phyloP scores from a whole-genome alignment of 192 early-diverging fungal species.

The Spizellomyces punctatus region DNA sequence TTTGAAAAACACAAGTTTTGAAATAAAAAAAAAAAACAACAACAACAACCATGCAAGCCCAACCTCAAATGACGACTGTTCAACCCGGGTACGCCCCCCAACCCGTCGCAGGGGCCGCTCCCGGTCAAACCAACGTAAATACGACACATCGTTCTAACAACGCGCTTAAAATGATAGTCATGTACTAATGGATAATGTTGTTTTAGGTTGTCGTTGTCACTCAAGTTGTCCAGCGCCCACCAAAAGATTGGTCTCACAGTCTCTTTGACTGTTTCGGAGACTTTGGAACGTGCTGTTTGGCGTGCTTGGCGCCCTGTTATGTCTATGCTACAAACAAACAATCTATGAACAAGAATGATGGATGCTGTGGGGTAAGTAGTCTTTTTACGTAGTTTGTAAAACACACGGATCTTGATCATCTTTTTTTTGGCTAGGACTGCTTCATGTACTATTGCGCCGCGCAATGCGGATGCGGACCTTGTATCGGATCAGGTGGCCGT shows the following conservation, averaged over 20 bases:
- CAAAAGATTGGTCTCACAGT: constrained; percentile 34
- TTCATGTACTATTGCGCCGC: not conserved
- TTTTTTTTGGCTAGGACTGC: constrained; percentile 11
- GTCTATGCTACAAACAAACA: constrained; percentile 38
- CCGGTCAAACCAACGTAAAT: constrained; percentile 36
- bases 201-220: constrained; percentile 35
- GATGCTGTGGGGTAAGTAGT: constrained; percentile 21
- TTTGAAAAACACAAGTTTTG: not conserved
- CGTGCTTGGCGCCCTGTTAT: constrained; percentile 22
- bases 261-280: constrained; percentile 42
- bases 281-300: constrained; percentile 30
- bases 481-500: constrained; percentile 24
- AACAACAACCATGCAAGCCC: constrained; percentile 10
- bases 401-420: not conserved
- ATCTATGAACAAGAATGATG: constrained; percentile 33
- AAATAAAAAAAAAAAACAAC: no score
- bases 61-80: constrained; percentile 26
- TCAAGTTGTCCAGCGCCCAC: constrained; percentile 37
- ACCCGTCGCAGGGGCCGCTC: constrained; percentile 5
- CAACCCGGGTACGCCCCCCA: constrained; percentile 25
- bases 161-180: not conserved
- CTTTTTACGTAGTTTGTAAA: constrained; percentile 4
- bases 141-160: not conserved
- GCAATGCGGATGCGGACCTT: constrained; percentile 12
- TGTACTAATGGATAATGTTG: not conserved